These are phyloP conservation scores for Ceratocystis harringtonii DNA, from an alignment of 2,329 filamentous ascomycete genomes.

Conservation along the genomic window DNA sequence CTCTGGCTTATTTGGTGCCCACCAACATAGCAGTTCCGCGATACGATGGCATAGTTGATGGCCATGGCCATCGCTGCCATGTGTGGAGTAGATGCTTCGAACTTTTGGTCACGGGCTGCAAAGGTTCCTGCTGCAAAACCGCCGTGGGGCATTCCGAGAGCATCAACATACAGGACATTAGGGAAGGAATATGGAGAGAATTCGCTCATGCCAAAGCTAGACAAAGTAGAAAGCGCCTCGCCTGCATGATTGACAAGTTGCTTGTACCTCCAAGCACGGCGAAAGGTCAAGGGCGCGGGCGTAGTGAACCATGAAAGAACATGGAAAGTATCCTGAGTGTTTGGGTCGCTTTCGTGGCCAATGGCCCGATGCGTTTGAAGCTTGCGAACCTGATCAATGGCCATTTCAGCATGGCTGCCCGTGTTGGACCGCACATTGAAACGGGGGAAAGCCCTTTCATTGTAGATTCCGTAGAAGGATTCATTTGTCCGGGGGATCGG, in stretches of 20 bases:
- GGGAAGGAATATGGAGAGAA: conserved; percentile 17
- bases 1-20: not conserved
- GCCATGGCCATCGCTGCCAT: conserved; percentile 16
- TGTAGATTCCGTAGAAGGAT: conserved; percentile 2
- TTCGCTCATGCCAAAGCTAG: conserved; percentile 14
- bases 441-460: not conserved
- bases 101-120: conserved; percentile 9
- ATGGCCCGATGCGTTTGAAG: conserved; percentile 9
- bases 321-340: conserved; percentile 9
- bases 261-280: not conserved
- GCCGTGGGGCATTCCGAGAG: conserved; percentile 12
- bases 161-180: conserved; percentile 17
- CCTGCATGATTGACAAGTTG: conserved; percentile 9
- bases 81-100: conserved; percentile 10
- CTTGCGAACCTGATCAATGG: conserved; percentile 10
- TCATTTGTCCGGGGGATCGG: conserved; percentile 10
- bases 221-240: conserved; percentile 12
- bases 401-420: conserved; percentile 7
- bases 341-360: conserved; percentile 4
- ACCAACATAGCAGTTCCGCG: conserved; percentile 15
- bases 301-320: conserved; percentile 11
- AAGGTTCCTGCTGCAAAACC: conserved; percentile 1
- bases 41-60: conserved; percentile 15
- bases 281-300: conserved; percentile 4
- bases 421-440: conserved; percentile 10